phyloP scores from a whole-genome alignment of 768 basidiomycete species.

The Pisolithus sp. region DNA sequence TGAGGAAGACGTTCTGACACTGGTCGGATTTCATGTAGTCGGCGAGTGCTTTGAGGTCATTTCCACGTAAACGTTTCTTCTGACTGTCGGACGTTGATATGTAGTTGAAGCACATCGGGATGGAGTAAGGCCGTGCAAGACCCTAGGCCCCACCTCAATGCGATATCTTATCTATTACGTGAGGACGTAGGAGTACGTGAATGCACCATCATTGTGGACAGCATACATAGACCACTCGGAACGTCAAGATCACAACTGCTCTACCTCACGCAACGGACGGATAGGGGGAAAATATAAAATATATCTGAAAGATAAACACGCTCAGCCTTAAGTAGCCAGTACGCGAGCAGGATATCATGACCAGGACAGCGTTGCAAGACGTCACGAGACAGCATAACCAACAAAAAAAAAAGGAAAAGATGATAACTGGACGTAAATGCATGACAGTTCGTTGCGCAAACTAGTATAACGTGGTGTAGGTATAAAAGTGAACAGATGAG shows the following conservation, averaged over 20 bases:
- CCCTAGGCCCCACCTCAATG: too few relatives aligned
- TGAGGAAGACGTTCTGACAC: slow-evolving; percentile 65
- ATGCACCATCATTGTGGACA: too few relatives aligned
- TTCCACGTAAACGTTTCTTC: slow-evolving; percentile 4
- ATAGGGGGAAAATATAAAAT: too few relatives aligned
- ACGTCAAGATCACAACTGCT: too few relatives aligned
- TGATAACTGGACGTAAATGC: slow-evolving; percentile 8
- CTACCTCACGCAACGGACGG: too few relatives aligned
- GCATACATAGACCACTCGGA: too few relatives aligned
- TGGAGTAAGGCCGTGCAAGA: too few relatives aligned
- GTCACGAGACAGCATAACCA: slow-evolving; percentile 16
- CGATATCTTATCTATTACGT: too few relatives aligned
- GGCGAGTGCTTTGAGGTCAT: slow-evolving; percentile 43
- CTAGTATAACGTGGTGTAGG: not conserved
- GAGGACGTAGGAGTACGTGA: too few relatives aligned
- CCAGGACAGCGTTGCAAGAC: slow-evolving; percentile 11
- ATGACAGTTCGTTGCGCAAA: slow-evolving; percentile 15
- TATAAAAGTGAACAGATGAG: slow-evolving; percentile 1
- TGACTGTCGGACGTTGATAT: too few relatives aligned
- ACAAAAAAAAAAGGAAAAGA: not conserved
- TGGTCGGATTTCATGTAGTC: slow-evolving; percentile 62
- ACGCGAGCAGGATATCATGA: slow-evolving; percentile 3
- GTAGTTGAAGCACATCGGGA: too few relatives aligned
- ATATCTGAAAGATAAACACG: too few relatives aligned
- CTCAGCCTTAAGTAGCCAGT: not conserved